Evolutionary conservation across 208 protist species (phyloP).

Genomic region (Leishmania braziliensis): DNA sequence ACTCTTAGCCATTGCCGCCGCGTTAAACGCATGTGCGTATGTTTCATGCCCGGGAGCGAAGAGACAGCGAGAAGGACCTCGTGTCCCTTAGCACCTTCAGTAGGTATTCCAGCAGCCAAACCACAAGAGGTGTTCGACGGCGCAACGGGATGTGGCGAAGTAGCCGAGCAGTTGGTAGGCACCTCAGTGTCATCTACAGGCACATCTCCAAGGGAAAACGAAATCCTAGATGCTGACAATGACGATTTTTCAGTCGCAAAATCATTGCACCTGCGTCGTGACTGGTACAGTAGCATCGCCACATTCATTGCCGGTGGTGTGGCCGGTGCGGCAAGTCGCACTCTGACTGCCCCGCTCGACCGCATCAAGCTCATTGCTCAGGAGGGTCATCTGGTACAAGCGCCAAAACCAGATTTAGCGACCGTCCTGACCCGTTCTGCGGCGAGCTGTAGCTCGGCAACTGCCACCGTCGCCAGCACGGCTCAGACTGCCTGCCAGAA

Average conservation of each 20-base stretch:
- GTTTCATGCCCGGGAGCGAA: background rate
- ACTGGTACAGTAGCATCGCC: constrained; percentile 77
- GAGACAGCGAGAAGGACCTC: background rate
- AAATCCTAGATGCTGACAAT: background rate
- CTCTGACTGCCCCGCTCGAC: constrained; percentile 90
- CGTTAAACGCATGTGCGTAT: background rate
- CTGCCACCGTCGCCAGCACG: background rate
- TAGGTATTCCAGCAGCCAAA: background rate
- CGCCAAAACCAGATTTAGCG: background rate
- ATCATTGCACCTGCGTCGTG: constrained; percentile 58
- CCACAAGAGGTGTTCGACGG: background rate
- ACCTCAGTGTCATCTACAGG: no score
- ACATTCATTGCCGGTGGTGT: constrained; percentile 87
- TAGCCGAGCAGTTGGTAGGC: no score
- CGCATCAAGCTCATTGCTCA: constrained; percentile 93
- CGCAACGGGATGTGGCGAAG: background rate
- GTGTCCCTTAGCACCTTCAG: background rate
- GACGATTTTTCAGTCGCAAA: constrained; percentile 19
- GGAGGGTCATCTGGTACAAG: constrained; percentile 77
- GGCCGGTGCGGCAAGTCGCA: constrained; percentile 84
- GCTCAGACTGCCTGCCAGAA: constrained; percentile 15
- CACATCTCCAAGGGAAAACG: background rate
- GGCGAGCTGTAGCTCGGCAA: background rate
- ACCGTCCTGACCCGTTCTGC: background rate
- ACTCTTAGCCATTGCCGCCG: background rate